Evolutionary conservation across 345 rosid species (phyloP), one percentile per base, ranked within the genome.

Genomic region (Chamaenerion angustifolium): DNA sequence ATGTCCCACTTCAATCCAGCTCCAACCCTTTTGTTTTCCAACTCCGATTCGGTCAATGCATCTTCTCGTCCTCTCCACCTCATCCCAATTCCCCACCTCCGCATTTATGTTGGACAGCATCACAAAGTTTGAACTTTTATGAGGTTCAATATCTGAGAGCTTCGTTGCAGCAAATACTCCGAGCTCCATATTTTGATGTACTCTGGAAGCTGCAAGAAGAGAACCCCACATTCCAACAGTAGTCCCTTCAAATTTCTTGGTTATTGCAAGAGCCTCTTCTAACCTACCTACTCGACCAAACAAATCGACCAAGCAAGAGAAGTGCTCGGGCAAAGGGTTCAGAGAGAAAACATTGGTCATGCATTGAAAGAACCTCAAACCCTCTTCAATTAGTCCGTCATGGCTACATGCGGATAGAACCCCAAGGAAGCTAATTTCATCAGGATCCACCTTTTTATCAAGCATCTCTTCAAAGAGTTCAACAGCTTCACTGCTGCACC

Each of bases 401-500:
- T 62, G 66, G 50, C 47, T 49, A 40, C 66, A 62, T 7, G 66
- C 66, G 18, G 66, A 55, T 17, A 62, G 44, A 44, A 62, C 46
- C 35, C 66, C 60, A 0, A 48, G 13, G 16, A 62, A 56, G 49
- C 60, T 62, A 25, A 55, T 50, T 25, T 49, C 40, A 12, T 71
- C 68, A 0, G 73, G 68, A 18, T n/a, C 16, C 17, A 57, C 45
- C 6, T 58, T 51, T 57, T 52, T 23, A 16, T 3, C 57, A 14
- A 40, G 37, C 80, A 71, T 75, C 47, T 51, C 58, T 46, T 68
- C 55, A 14, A 70, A 62, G 45, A 64, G 64, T 52, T 63, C 42
- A 15, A 74, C 19, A 15, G 79, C 73, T 52, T 62, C 68, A 18
- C 13, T 60, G 16, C 71, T 76, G 17, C 13, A 49, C 35, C 79